Base-by-base conservation (phyloP, 2,329 filamentous ascomycete species). In the Hymenoscyphus infarciens region DNA sequence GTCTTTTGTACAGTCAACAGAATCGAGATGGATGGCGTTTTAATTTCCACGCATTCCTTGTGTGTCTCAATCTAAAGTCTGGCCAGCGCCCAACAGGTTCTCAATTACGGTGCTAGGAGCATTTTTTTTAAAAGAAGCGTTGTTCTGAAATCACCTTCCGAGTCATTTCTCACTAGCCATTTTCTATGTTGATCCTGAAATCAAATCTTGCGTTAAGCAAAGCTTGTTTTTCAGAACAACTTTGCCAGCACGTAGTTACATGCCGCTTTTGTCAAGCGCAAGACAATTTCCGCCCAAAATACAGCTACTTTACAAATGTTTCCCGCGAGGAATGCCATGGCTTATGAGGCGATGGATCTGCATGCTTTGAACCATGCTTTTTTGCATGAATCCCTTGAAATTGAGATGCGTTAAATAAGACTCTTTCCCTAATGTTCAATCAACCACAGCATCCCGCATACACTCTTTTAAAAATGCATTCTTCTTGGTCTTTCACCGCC, bases 1-100 rank as follows among this genome's bases (percentile, higher is more conserved):
- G 29, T 29, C 57, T 52, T 49, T 31, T 52, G 57, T 59, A 53
- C 25, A 59, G 57, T 49, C 38, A 29, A 59, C 56, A 22, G 39
- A 52, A 49, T 55, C 27, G 29, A 55, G 25, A 55, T 55, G 19
- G 19, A 19, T 52, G 45, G 45, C 19, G 19, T 52, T 42, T 52
- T 52, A 19, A 52, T 52, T 52, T 52, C 45, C 45, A 52, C 45
- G 45, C 45, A 52, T 52, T 52, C 45, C 11, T 22, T 7, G 10
- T 13, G 11, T 52, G 45, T 52, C 10, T 52, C 45, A 52, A 22
- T 22, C n/a, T 13, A 13, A 25, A 52, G 45, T 22, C 45, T 25
- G 22, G 45, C 45, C 45, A 13, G 45, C 15, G 45, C 45, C 45
- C n/a, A n/a, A n/a, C n/a, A n/a, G n/a, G 16, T n/a, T 52, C 5